phyloP scores from a whole-genome alignment of 192 early-diverging fungal species.

The Radiomyces spectabilis region DNA sequence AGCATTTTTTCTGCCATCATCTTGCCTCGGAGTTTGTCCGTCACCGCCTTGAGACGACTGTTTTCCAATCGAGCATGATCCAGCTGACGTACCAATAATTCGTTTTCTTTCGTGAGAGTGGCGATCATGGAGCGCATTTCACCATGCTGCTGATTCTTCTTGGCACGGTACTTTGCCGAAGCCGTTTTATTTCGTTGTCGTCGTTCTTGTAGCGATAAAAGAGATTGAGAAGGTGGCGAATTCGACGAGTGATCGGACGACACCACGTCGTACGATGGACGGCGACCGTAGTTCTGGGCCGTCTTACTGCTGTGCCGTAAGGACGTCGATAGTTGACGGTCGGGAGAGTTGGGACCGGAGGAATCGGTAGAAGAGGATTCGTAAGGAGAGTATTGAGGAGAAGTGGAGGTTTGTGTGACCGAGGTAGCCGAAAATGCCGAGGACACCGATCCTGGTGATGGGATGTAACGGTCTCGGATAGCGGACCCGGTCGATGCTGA shows the following conservation, averaged over 20 bases:
- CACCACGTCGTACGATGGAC: too few species aligned
- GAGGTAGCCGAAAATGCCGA: not conserved
- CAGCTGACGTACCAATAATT: conserved; percentile 32
- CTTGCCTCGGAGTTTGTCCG: conserved; percentile 40
- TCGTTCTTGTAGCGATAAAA: conserved; percentile 36
- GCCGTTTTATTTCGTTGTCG: conserved; percentile 51
- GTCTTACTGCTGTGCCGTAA: too few species aligned
- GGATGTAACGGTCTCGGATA: not conserved
- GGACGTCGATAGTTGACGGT: too few species aligned
- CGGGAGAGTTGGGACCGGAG: too few species aligned
- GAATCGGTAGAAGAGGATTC: not conserved
- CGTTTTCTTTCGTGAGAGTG: conserved; percentile 30
- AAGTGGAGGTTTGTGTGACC: not conserved
- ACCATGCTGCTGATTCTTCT: conserved; percentile 45
- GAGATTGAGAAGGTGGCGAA: too few species aligned
- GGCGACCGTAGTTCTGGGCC: too few species aligned
- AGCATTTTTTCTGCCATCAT: conserved; percentile 45
- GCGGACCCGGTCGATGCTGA: not conserved
- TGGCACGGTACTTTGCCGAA: conserved; percentile 49
- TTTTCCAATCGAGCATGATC: conserved; percentile 38
- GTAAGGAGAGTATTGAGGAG: not conserved
- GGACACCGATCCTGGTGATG: not conserved
- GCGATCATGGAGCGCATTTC: conserved; percentile 43
- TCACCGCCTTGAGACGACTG: conserved; percentile 24
- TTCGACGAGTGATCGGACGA: not conserved